phyloP scores from a whole-genome alignment of 2,329 filamentous ascomycete genomes.

The Xylaria hypoxylon region DNA sequence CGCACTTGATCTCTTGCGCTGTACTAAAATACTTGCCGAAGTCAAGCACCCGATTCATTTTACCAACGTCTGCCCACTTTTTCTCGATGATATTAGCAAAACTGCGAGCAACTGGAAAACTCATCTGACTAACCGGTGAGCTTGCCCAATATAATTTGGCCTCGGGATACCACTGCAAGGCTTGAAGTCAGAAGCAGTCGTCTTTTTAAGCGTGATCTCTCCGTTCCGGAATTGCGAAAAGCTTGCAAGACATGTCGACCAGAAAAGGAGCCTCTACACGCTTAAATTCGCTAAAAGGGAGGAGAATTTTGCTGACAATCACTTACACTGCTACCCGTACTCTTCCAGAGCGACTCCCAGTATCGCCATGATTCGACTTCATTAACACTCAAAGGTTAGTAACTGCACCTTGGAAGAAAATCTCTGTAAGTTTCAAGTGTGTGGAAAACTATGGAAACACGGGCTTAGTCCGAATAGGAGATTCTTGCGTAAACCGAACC shows the following conservation, averaged over 20 bases:
- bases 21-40: background rate
- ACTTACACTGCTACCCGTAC: background rate
- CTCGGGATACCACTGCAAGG: background rate
- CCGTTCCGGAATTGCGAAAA: background rate
- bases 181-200: background rate
- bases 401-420: background rate
- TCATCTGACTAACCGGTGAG: conserved; percentile 10
- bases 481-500: background rate
- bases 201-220: background rate
- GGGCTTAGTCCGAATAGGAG: too few relatives aligned
- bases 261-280: background rate
- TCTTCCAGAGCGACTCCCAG: conserved; percentile 1
- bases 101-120: too few relatives aligned
- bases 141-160: background rate
- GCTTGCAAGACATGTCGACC: background rate
- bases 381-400: background rate
- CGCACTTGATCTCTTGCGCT: background rate
- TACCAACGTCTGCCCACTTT: background rate
- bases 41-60: too few relatives aligned
- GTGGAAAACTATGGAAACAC: too few relatives aligned
- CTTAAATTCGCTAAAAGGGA: background rate
- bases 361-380: conserved; percentile 15
- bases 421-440: too few relatives aligned
- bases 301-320: background rate
- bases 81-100: conserved; percentile 1